Conservation (phyloP, 768 basidiomycete species). For the Hortiboletus campestris region DNA sequence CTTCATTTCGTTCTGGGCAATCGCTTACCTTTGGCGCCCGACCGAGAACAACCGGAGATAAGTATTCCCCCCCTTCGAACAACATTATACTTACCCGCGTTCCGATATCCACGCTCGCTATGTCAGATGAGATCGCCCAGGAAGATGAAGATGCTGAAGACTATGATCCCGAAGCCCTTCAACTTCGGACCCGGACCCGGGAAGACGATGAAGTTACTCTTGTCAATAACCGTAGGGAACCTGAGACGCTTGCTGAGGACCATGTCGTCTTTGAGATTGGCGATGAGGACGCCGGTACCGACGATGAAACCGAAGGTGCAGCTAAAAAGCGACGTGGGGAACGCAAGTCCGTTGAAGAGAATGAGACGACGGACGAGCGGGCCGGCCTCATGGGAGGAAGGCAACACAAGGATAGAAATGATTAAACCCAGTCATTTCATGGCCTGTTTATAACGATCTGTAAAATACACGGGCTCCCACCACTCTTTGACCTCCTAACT, state of each 20-base stretch:
- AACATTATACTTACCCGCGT: conserved; percentile 16
- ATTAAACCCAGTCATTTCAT: conserved; percentile 26
- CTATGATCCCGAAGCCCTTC: conserved; percentile 80
- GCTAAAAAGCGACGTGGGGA: conserved; percentile 49
- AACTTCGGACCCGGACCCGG: conserved; percentile 47
- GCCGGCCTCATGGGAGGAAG: conserved; percentile 58
- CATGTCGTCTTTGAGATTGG: conserved; percentile 89
- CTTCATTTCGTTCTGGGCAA: conserved; percentile 71
- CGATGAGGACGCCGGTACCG: conserved; percentile 68
- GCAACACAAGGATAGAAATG: conserved; percentile 33
- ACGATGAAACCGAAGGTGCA: conserved; percentile 56
- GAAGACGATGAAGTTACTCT: conserved; percentile 71
- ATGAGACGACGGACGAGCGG: conserved; percentile 53
- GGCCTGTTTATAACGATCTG: conserved; percentile 24
- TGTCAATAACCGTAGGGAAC: conserved; percentile 57
- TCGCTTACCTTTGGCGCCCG: conserved; percentile 93
- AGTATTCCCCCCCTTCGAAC: conserved; percentile 32
- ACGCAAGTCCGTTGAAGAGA: conserved; percentile 47
- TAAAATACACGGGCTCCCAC: conserved; percentile 36
- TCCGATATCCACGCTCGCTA: conserved; percentile 68
- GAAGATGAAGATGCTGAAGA: conserved; percentile 93
- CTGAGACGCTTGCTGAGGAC: conserved; percentile 54
- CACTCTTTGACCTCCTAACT: not conserved
- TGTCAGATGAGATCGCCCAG: conserved; percentile 96
- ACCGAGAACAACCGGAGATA: conserved; percentile 86